Evolutionary conservation across 1,284 basidiomycete genomes (phyloP).

Genomic region (Rhodotorula glutinis): DNA sequence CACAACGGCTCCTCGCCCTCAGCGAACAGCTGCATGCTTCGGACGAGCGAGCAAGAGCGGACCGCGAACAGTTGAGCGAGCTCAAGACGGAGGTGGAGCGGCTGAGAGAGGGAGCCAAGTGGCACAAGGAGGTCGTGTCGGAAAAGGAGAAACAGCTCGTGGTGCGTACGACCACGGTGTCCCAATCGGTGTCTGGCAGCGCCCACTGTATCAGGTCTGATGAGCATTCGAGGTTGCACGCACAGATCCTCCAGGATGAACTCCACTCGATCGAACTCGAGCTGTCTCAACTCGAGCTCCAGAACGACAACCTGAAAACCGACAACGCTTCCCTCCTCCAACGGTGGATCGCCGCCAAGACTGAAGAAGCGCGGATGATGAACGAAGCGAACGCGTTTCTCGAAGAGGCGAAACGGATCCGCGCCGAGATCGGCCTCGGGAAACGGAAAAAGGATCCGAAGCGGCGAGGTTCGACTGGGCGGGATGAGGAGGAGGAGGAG

Average conservation of each 20-base stretch:
- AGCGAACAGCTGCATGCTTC: conserved; percentile 90
- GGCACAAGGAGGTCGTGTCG: conserved; percentile 71
- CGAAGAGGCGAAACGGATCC: conserved; percentile 17
- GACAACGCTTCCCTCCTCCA: conserved; percentile 94
- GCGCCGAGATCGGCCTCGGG: neutral
- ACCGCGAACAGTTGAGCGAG: conserved; percentile 71
- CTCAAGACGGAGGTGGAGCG: conserved; percentile 66
- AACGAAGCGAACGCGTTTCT: conserved; percentile 60
- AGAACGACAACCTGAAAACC: conserved; percentile 76
- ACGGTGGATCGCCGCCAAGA: conserved; percentile 92
- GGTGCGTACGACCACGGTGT: no score
- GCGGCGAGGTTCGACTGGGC: neutral
- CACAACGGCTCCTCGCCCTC: conserved; percentile 84
- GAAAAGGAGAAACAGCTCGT: conserved; percentile 66
- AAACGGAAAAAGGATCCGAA: neutral
- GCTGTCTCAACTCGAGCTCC: conserved; percentile 78
- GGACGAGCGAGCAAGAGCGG: conserved; percentile 73
- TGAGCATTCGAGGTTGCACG: neutral
- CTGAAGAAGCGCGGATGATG: conserved; percentile 88
- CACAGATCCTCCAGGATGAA: conserved; percentile 87
- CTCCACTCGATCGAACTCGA: conserved; percentile 85
- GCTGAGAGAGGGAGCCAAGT: conserved; percentile 76
- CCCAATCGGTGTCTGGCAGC: no score
- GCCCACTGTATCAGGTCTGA: no score
- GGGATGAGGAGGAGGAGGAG: neutral